Conservation (phyloP, 2,329 filamentous ascomycete species). For the Thyridium curvatum region DNA sequence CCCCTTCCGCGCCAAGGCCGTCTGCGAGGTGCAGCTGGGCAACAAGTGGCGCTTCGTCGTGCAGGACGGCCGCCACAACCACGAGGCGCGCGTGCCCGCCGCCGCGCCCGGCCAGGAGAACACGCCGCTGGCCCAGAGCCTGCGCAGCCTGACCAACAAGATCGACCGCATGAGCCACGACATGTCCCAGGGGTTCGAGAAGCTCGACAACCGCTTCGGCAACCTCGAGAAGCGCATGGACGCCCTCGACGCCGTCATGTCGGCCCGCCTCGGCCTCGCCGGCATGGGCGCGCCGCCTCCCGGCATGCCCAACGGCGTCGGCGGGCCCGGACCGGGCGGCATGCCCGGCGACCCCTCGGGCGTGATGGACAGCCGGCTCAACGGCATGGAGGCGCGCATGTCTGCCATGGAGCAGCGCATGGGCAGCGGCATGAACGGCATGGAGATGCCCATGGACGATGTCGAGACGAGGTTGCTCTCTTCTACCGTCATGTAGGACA, state of each 20-base stretch:
- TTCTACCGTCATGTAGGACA: constrained; percentile 24
- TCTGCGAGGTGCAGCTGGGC: constrained; percentile 55
- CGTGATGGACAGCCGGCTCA: constrained; percentile 19
- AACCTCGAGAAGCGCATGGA: constrained; percentile 50
- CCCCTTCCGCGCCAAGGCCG: constrained; percentile 56
- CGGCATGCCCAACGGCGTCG: constrained; percentile 1
- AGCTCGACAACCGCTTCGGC: constrained; percentile 44
- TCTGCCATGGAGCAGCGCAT: constrained; percentile 27
- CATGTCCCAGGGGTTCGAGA: constrained; percentile 43
- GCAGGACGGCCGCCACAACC: constrained; percentile 54
- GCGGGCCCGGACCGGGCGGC: constrained; percentile 1
- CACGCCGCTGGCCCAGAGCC: constrained; percentile 49
- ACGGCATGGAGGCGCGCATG: constrained; percentile 27
- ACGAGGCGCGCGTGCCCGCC: constrained; percentile 50
- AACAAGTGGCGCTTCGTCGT: constrained; percentile 61
- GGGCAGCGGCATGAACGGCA: constrained; percentile 14
- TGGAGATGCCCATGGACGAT: constrained; percentile 30
- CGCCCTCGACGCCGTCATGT: constrained; percentile 36
- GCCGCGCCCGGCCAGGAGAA: constrained; percentile 50
- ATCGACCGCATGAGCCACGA: constrained; percentile 54
- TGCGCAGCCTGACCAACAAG: constrained; percentile 53
- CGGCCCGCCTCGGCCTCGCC: constrained; percentile 17
- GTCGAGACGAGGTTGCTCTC: constrained; percentile 30
- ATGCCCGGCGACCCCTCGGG: constrained; percentile 5
- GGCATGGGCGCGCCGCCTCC: constrained; percentile 8